These are phyloP conservation scores for Scheffersomyces coipomensis DNA, from an alignment of 805 yeast species.

Conservation along the genomic window DNA sequence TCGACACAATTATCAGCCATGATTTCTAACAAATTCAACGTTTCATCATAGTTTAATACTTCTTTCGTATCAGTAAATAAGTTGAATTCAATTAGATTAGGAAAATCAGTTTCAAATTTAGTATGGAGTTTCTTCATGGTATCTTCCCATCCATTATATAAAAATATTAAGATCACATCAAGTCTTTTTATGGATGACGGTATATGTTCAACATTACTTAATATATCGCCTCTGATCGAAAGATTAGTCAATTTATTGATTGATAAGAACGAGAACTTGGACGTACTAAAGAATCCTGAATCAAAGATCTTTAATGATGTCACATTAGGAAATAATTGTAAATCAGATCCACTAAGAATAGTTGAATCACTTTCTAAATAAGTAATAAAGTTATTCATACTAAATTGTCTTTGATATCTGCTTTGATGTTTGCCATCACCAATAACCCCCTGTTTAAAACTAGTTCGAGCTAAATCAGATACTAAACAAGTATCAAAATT, in stretches of 20 bases:
- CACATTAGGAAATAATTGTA: constrained; percentile 17
- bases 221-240: background rate
- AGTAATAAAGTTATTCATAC: constrained; percentile 16
- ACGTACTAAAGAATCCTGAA: background rate
- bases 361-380: constrained; percentile 23
- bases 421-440: constrained; percentile 13
- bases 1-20: constrained; percentile 3
- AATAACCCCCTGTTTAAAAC: constrained; percentile 10
- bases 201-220: background rate
- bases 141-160: background rate
- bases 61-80: constrained; percentile 13
- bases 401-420: constrained; percentile 12
- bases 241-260: background rate
- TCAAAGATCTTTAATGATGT: constrained; percentile 19
- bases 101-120: background rate
- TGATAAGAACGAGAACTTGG: background rate
- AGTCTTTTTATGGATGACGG: background rate
- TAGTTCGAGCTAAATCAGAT: constrained; percentile 17
- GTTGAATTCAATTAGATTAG: constrained; percentile 9
- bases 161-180: background rate
- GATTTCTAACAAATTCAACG: constrained; percentile 6
- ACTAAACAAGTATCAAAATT: constrained; percentile 14
- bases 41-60: constrained; percentile 9
- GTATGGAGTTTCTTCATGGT: background rate
- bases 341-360: constrained; percentile 11